A percentile compares a stretch with the other conserved stretches of the same genome.
These are phyloP conservation scores for Panaeolus cyanescens DNA, from an alignment of 768 basidiomycete genomes.

Conservation along the genomic window DNA sequence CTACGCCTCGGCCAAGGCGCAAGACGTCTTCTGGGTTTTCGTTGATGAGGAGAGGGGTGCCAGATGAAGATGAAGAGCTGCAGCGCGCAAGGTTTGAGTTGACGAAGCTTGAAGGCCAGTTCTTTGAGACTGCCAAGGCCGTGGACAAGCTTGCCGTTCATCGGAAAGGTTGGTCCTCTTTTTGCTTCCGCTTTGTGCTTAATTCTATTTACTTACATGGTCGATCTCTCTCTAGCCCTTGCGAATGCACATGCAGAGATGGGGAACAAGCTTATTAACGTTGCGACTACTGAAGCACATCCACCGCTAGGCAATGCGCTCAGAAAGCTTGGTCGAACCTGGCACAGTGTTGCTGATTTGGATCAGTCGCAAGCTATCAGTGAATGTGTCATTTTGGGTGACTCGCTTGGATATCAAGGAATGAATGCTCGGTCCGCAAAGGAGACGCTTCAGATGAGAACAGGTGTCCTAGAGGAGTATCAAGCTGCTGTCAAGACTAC, in stretches of 20 bases:
- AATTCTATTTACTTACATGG: neutral
- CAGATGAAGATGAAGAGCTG: constrained; percentile 94
- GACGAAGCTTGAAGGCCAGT: constrained; percentile 88
- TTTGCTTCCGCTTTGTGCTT: neutral
- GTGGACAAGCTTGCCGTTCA: constrained; percentile 83
- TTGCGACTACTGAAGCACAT: constrained; percentile 88
- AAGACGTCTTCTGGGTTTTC: constrained; percentile 77
- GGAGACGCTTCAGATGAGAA: constrained; percentile 89
- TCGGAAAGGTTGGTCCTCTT: constrained; percentile 62
- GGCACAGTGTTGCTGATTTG: constrained; percentile 87
- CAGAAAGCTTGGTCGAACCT: constrained; percentile 82
- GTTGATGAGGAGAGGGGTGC: constrained; percentile 76
- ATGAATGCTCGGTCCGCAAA: constrained; percentile 97
- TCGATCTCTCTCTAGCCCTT: constrained; percentile 50
- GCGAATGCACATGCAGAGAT: constrained; percentile 83
- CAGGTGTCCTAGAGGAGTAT: constrained; percentile 90
- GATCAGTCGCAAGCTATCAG: constrained; percentile 91
- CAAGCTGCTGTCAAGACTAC: constrained; percentile 91
- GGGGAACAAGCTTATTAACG: constrained; percentile 90
- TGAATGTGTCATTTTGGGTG: constrained; percentile 95
- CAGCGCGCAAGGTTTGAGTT: constrained; percentile 89
- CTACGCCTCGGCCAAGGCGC: constrained; percentile 72
- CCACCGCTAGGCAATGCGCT: constrained; percentile 81
- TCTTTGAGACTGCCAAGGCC: constrained; percentile 90
- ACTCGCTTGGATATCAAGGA: constrained; percentile 94